A percentile compares a stretch with the other conserved stretches of the same genome.
Conservation (phyloP, 345 rosid genomes). For the Eucalyptus erythrocorys region DNA sequence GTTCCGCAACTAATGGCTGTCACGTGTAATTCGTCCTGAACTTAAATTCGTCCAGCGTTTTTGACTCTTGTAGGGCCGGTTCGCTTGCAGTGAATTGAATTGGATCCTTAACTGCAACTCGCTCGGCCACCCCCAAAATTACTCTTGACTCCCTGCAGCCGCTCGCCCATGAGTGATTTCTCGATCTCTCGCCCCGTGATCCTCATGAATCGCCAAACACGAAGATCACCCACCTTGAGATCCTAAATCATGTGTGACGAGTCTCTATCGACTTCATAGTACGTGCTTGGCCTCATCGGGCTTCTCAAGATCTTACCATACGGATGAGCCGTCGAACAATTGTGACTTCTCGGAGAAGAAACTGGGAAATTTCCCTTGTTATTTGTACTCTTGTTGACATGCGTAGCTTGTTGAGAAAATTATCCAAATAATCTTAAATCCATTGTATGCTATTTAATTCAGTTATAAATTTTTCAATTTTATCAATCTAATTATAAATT, state of each 20-base stretch:
- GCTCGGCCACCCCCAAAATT: neutral
- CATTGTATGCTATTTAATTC: accelerated
- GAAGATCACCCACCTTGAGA: neutral
- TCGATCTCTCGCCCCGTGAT: neutral
- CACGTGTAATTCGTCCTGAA: neutral
- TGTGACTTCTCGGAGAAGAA: neutral
- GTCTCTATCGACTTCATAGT: neutral
- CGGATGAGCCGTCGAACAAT: neutral
- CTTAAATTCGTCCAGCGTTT: neutral
- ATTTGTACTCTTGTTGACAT: neutral
- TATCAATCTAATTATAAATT: accelerated
- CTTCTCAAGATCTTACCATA: neutral
- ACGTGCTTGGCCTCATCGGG: neutral
- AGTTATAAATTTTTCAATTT: neutral
- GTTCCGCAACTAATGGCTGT: neutral
- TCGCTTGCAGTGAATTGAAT: neutral
- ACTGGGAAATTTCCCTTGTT: neutral
- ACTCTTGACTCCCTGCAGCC: neutral
- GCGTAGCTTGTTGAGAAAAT: neutral
- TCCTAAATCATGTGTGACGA: neutral
- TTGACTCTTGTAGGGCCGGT: neutral
- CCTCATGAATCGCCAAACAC: neutral
- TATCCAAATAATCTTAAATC: neutral
- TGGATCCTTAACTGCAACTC: neutral
- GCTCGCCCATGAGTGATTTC: neutral